Percentiles rank a stretch among this genome's conserved stretches.
phyloP scores from a whole-genome alignment of 1,139 yeast genomes.

The Arxiozyma slooffiae region DNA sequence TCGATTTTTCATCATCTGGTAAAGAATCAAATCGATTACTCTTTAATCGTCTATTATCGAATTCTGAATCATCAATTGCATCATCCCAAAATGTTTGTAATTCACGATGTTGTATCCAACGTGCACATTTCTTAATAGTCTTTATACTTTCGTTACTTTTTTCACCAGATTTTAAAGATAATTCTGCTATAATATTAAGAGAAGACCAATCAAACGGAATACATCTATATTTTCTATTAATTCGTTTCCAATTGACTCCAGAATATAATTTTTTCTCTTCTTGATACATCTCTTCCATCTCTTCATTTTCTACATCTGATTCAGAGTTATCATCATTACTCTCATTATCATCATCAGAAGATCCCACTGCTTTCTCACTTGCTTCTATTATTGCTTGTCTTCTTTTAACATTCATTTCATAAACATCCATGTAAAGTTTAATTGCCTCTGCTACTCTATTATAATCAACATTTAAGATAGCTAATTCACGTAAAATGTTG shows the following conservation, averaged over 20 bases:
- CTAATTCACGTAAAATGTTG: conserved; percentile 58
- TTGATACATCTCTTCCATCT: conserved; percentile 18
- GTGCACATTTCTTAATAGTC: conserved; percentile 57
- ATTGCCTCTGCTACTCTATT: conserved; percentile 75
- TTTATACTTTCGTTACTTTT: conserved; percentile 50
- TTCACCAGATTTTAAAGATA: conserved; percentile 53
- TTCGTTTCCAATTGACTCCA: conserved; percentile 22
- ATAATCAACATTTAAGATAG: conserved; percentile 66
- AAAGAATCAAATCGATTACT: conserved; percentile 35
- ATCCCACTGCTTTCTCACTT: conserved; percentile 28
- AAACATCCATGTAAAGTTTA: conserved; percentile 56
- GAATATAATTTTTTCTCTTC: conserved; percentile 23
- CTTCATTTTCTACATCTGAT: conserved; percentile 8
- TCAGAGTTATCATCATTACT: conserved; percentile 11
- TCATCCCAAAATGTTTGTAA: conserved; percentile 82
- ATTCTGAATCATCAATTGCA: conserved; percentile 65
- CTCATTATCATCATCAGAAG: conserved; percentile 16
- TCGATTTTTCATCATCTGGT: conserved; percentile 33
- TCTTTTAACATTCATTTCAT: conserved; percentile 42
- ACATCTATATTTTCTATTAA: conserved; percentile 25
- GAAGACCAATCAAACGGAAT: conserved; percentile 78
- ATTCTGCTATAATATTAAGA: conserved; percentile 70
- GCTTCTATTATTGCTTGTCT: conserved; percentile 27
- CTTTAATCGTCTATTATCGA: conserved; percentile 55
- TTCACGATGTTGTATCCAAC: conserved; percentile 74